Evolutionary conservation across 306 rosid species (phyloP).

Genomic region (Rosa multiflora): DNA sequence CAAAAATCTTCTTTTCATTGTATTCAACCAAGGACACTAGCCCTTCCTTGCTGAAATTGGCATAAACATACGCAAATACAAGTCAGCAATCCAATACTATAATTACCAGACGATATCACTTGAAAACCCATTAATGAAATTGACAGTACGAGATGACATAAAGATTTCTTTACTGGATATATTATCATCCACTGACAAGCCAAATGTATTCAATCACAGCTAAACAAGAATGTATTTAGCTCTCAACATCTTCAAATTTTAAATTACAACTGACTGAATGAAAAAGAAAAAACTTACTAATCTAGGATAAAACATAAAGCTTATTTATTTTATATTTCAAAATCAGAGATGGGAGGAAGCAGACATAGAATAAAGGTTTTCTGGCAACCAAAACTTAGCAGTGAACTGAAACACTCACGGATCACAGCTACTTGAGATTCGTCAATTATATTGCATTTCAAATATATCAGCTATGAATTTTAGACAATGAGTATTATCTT

Average conservation of each 20-base stretch:
- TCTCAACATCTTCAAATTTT: not conserved
- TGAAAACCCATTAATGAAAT: not conserved
- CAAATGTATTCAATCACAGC: not conserved
- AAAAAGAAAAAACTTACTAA: not conserved
- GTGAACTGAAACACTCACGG: not conserved
- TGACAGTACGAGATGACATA: not conserved
- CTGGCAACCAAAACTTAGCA: not conserved
- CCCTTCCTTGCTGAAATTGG: constrained; percentile 83
- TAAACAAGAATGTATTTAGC: not conserved
- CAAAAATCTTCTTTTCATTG: constrained; percentile 94
- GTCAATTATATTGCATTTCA: not conserved
- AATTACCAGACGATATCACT: not conserved
- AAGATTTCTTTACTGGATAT: not conserved
- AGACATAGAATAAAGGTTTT: not conserved
- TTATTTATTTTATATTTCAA: not conserved
- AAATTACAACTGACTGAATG: not conserved
- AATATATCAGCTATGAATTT: not conserved
- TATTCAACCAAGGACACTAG: constrained; percentile 85
- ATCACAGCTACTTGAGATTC: not conserved
- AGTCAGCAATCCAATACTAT: not conserved
- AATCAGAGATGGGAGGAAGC: not conserved
- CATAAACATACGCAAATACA: constrained; percentile 6
- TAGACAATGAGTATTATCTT: not conserved
- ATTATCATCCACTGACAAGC: not conserved
- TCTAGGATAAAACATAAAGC: not conserved